Percentiles rank a stretch among this genome's conserved stretches.
Evolutionary conservation across 1,139 yeast genomes (phyloP).

Genomic region (Debaryomycetaceae sp.): DNA sequence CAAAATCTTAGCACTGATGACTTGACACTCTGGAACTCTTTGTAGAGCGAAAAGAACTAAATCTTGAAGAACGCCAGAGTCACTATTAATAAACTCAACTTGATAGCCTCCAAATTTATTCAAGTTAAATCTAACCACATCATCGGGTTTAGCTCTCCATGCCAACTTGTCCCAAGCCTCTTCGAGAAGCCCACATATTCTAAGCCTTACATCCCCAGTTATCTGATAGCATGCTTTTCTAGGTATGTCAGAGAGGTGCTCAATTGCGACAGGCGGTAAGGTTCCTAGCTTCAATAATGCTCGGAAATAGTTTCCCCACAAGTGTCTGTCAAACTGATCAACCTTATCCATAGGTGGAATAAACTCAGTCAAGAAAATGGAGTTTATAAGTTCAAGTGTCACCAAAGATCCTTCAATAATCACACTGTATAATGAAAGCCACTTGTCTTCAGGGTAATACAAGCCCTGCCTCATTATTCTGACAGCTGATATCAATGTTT

Average conservation of each 20-base stretch:
- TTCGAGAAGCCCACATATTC: constrained; percentile 54
- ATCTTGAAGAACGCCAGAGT: constrained; percentile 59
- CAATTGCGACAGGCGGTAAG: constrained; percentile 56
- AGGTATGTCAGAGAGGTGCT: constrained; percentile 68
- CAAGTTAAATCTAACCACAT: constrained; percentile 58
- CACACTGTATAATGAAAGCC: constrained; percentile 66
- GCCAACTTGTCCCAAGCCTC: constrained; percentile 76
- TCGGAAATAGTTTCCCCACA: constrained; percentile 67
- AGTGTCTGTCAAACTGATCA: constrained; percentile 47
- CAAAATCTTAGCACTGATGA: constrained; percentile 62
- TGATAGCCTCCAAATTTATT: constrained; percentile 70
- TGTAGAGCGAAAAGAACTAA: constrained; percentile 69
- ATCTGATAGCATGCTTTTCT: constrained; percentile 66
- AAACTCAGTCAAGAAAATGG: constrained; percentile 50
- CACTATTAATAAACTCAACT: constrained; percentile 59
- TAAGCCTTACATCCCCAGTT: constrained; percentile 60
- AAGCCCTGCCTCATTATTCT: constrained; percentile 56
- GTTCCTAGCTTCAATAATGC: constrained; percentile 53
- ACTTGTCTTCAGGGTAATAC: constrained; percentile 62
- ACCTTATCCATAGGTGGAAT: constrained; percentile 52
- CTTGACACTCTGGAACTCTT: constrained; percentile 59
- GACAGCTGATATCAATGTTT: constrained; percentile 51
- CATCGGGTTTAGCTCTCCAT: constrained; percentile 62
- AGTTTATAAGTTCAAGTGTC: constrained; percentile 55
- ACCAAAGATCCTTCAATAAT: constrained; percentile 59